These are phyloP conservation scores for Talaromyces trachyspermus DNA, from an alignment of 495 filamentous ascomycete species.

Conservation along the genomic window DNA sequence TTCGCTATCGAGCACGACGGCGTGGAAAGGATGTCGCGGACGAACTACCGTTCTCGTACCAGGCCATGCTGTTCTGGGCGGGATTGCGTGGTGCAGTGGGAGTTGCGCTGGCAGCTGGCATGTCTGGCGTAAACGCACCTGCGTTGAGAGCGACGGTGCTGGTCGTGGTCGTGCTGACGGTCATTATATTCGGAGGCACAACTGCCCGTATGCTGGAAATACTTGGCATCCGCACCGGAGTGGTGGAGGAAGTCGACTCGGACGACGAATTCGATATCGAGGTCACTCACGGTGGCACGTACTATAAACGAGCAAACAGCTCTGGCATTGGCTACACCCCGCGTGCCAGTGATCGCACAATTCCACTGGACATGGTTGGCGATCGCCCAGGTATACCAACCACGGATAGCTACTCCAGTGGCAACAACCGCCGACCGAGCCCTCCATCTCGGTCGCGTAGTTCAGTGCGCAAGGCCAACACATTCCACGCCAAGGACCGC, in stretches of 20 bases:
- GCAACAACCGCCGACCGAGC: conserved; percentile 43
- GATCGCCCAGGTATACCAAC: conserved; percentile 22
- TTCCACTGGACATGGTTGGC: conserved; percentile 47
- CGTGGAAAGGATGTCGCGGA: conserved; percentile 74
- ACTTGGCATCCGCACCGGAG: conserved; percentile 84
- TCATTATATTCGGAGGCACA: conserved; percentile 97
- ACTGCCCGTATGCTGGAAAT: conserved; percentile 99
- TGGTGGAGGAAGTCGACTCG: conserved; percentile 91
- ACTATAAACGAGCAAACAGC: conserved; percentile 64
- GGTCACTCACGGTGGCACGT: conserved; percentile 63
- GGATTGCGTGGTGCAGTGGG: conserved; percentile 93
- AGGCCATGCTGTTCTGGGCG: conserved; percentile 98
- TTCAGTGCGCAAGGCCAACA: conserved; percentile 52
- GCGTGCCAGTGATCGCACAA: conserved; percentile 47
- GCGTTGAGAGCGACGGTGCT: conserved; percentile 85
- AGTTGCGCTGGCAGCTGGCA: conserved; percentile 87
- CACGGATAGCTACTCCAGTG: conserved; percentile 46
- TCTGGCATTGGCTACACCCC: conserved; percentile 69
- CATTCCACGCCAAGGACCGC: conserved; percentile 36
- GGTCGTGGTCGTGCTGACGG: conserved; percentile 93
- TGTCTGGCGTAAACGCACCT: conserved; percentile 66
- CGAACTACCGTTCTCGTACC: conserved; percentile 86
- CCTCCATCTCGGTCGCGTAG: conserved; percentile 37
- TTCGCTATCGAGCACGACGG: conserved; percentile 78
- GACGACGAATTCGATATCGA: conserved; percentile 99